Percentiles rank a stretch among this genome's conserved stretches.
Evolutionary conservation across 345 rosid species (phyloP).

Genomic region (Camelina sativa): DNA sequence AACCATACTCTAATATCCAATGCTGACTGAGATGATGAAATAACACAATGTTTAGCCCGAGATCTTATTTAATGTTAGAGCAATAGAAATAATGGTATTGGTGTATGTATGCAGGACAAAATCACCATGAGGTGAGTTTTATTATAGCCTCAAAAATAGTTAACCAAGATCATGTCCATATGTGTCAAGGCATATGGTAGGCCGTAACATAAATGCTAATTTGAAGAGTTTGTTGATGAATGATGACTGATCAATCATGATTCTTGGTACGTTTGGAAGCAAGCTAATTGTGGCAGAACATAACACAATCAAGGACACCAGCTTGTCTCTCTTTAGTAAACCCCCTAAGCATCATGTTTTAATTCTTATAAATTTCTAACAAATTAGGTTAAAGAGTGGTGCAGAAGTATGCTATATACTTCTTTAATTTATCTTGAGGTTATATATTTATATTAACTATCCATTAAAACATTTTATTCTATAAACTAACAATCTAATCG

Average conservation of each 20-base stretch:
- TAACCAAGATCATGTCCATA: not conserved
- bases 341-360: not conserved
- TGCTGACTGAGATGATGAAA: not conserved
- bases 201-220: conserved; percentile 8
- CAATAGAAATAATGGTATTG: not conserved
- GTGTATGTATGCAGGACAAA: not conserved
- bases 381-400: not conserved
- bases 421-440: not conserved
- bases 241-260: not conserved
- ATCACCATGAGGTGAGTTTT: not conserved
- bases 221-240: not conserved
- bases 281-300: not conserved
- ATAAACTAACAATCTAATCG: not conserved
- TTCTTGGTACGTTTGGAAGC: conserved; percentile 1
- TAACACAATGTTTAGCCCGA: not conserved
- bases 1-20: too few species aligned
- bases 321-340: not conserved
- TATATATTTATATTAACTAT: not conserved
- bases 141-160: not conserved
- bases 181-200: conserved; percentile 10
- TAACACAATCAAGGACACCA: conserved; percentile 28
- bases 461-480: not conserved
- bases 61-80: not conserved
- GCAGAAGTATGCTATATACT: not conserved
- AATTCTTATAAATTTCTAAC: not conserved